Base-by-base conservation (phyloP, 2,329 filamentous ascomycete genomes). In the Cryphonectria nitschkei region DNA sequence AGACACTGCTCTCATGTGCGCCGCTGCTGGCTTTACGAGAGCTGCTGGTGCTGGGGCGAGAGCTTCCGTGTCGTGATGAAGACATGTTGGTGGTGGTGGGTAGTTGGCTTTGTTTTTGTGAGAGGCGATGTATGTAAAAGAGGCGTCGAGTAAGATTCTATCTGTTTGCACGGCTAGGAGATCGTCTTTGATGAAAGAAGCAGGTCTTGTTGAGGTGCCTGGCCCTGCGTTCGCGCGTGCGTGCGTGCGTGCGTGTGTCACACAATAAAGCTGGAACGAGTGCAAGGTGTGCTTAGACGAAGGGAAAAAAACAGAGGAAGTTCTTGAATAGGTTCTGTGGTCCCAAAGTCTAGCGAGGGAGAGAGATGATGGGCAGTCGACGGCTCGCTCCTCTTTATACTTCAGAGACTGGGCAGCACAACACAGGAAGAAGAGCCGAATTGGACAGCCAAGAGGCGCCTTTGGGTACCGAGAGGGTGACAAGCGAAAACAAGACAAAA, bases 1-100 rank as follows among this genome's bases (percentile, higher is more conserved):
- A 81, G 13, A 72, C 62, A 22, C 54, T 72, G 68, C 72, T 73
- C 60, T 74, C 72, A 37, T 73, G 69, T 26, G 71, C 67, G 69
- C 76, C 77, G 72, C 71, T 73, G 39, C 64, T 60, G 58, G 62
- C 66, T 66, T 73, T 68, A 26, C 69, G 61, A 13, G 69, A 68
- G 29, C 66, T 71, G 69, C 71, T 71, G 43, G 22, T 46, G 43
- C 13, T 46, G 43, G 43, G 11, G 43, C 68, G 61, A 13, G 68
- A 66, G 26, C 66, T 71, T 63, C 71, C 71, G 71, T 68, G 63
- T 67, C 71, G 69, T 61, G 71, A 73, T 13, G 71, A 69, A 67
- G 69, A 41, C 63, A 70, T 52, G 60, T 68, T 41, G 71, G 68
- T 32, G 71, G 70, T 50, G 70, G 68, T 22, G 72, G 74, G 32